Percentiles rank a stretch among this genome's conserved stretches.
Evolutionary conservation across 2,329 filamentous ascomycete species (phyloP).

Genomic region (Ceratocystis colombiana): DNA sequence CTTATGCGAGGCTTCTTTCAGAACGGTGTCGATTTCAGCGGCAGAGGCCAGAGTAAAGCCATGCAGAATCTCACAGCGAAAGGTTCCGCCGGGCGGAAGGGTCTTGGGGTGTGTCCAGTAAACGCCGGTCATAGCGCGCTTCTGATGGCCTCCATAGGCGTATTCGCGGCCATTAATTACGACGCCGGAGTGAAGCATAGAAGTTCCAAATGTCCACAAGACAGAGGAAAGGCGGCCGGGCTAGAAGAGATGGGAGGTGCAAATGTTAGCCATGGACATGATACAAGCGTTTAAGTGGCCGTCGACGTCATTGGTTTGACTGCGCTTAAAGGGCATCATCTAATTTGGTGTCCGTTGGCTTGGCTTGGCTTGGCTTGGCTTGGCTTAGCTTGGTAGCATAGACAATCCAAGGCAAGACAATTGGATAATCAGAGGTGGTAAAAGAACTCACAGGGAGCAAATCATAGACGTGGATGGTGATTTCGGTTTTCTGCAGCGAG

Average conservation of each 20-base stretch:
- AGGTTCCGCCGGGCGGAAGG: conserved; percentile 67
- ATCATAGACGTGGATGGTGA: conserved; percentile 70
- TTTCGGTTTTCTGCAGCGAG: conserved; percentile 61
- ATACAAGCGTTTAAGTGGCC: neutral
- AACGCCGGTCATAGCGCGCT: conserved; percentile 60
- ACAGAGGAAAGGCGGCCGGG: conserved; percentile 64
- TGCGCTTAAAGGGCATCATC: neutral
- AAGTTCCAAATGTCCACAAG: conserved; percentile 67
- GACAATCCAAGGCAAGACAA: conserved; percentile 46
- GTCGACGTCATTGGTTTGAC: conserved; percentile 15
- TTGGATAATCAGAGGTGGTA: neutral
- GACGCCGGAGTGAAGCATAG: conserved; percentile 71
- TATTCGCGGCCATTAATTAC: conserved; percentile 74
- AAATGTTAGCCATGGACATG: neutral
- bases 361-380: neutral
- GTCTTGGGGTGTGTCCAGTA: conserved; percentile 69
- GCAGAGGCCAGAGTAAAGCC: conserved; percentile 63
- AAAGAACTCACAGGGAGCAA: conserved; percentile 51
- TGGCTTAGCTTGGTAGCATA: conserved; percentile 38
- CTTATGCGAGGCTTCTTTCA: conserved; percentile 57
- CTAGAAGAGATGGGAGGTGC: conserved; percentile 33
- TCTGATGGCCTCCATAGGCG: conserved; percentile 73
- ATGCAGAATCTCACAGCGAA: conserved; percentile 63
- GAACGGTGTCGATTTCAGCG: conserved; percentile 59
- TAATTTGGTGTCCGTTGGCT: neutral